These are phyloP conservation scores for Fonsecaea nubica DNA, from an alignment of 2,329 filamentous ascomycete species.

Conservation along the genomic window DNA sequence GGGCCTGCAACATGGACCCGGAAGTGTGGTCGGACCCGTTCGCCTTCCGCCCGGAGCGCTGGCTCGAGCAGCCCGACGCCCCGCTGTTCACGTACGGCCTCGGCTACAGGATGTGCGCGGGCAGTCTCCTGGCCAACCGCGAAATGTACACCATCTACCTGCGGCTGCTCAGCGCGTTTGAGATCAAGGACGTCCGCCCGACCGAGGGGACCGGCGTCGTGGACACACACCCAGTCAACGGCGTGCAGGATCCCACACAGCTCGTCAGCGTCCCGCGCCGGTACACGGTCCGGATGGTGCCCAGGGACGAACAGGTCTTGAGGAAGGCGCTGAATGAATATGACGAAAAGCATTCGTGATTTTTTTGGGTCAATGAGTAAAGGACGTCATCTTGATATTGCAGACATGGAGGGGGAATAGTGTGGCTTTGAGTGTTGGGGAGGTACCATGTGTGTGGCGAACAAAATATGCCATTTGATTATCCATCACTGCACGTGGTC, in stretches of 20 bases:
- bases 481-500: background rate
- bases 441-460: background rate
- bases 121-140: slow-evolving; percentile 66
- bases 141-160: slow-evolving; percentile 71
- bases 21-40: slow-evolving; percentile 65
- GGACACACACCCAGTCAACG: slow-evolving; percentile 62
- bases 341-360: slow-evolving; percentile 24
- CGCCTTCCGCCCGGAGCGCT: slow-evolving; percentile 66
- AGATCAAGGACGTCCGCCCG: slow-evolving; percentile 59
- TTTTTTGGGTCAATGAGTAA: background rate
- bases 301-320: slow-evolving; percentile 57
- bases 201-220: slow-evolving; percentile 53
- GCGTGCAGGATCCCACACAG: slow-evolving; percentile 67
- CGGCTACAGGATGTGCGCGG: slow-evolving; percentile 72
- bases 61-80: slow-evolving; percentile 68
- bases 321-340: slow-evolving; percentile 49
- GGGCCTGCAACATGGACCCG: slow-evolving; percentile 71
- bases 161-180: slow-evolving; percentile 67
- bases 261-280: slow-evolving; percentile 66
- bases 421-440: background rate
- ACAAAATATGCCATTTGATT: background rate
- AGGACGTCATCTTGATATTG: background rate
- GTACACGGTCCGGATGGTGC: slow-evolving; percentile 66
- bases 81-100: slow-evolving; percentile 70
- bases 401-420: background rate